Base-by-base conservation (phyloP, 2,329 filamentous ascomycete genomes). In the Aspergillus brunneoviolaceus region DNA sequence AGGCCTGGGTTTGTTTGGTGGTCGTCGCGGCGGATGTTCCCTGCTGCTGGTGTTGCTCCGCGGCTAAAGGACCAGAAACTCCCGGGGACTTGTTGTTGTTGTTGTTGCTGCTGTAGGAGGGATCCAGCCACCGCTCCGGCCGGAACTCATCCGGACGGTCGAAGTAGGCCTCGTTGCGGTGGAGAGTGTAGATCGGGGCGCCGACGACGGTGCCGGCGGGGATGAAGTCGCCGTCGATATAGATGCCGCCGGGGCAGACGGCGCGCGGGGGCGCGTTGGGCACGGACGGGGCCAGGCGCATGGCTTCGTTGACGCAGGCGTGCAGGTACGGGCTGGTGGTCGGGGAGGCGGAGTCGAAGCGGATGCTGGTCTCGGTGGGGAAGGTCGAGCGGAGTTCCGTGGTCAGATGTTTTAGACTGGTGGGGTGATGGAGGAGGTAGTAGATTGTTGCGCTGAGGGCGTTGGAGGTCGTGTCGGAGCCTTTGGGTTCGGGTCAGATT, bases 101-200 rank as follows among this genome's bases (percentile, higher is more conserved):
- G 27, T 5, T 9, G 27, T 2, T 29, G 27, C 27, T 9, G 27
- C 27, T 29, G 27, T 29, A 6, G 4, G 39, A 45, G 0, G n/a
- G 16, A 3, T 42, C 58, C 33, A 57, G 47, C 74, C 79, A 84
- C 0, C 82, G 73, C 65, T 84, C 80, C 0, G 70, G 70, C 5
- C 53, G 25, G 50, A 66, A 72, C 1, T 35, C 49, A 11, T 66
- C 39, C 0, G 70, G 59, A 3, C 52, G 16, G 7, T 49, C 5
- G 50, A 71, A 72, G 57, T 68, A 67, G 9, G 47, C 14, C 5
- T 21, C 23, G 11, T 65, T 62, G 21, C 61, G 65, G 27, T 67
- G 59, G 1, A 63, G 23, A 19, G 62, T 58, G 45, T 51, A 80
- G 21, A 80, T 77, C 42, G 74, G 71, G 1, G 80, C 70, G 0